Evolutionary conservation across 306 rosid species (phyloP), one percentile per base, ranked within the genome.

Genomic region (Cicer bijugum): DNA sequence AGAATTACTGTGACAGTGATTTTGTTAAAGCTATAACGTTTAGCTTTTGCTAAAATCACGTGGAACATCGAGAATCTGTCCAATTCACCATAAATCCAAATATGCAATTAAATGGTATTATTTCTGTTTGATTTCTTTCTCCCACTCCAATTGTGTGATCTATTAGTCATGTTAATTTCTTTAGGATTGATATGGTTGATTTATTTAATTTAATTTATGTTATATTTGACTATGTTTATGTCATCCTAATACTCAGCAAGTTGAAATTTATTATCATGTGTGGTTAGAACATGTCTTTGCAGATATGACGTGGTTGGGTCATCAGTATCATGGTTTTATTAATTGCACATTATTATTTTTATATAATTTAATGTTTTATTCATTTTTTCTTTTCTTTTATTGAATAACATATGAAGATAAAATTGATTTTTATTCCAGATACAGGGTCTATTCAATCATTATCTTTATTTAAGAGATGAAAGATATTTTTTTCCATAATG

Each of bases 191-290:
- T 64, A 64, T 28, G 51, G 35, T 15, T 64, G 43, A 40, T 58
- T 81, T 7, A 53, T 20, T 17, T 8, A 10, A 28, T 50, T 80
- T 53, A 69, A 8, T 59, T 59, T 69, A 11, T 39, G 12, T 65
- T 10, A 28, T 47, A 12, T 14, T 64, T n/a, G 12, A 5, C 9
- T 40, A 50, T 35, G 51, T 16, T 76, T 46, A 17, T 20, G 23
- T 52, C 46, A 12, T 11, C 4, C 23, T 75, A 11, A 53, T 53
- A 47, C 50, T 9, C 8, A 57, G 10, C 12, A 43, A 28, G 15
- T 63, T 20, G 40, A 65, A 56, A 23, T 39, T 76, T 56, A 81
- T 76, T 56, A 76, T 48, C 50, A 53, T 67, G 37, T 67, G 37
- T 53, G 37, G 43, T 5, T 6, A 11, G 48, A 19, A 65, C 39